These are phyloP conservation scores for Combretum micranthum DNA, from an alignment of 345 rosid species.

Conservation along the genomic window DNA sequence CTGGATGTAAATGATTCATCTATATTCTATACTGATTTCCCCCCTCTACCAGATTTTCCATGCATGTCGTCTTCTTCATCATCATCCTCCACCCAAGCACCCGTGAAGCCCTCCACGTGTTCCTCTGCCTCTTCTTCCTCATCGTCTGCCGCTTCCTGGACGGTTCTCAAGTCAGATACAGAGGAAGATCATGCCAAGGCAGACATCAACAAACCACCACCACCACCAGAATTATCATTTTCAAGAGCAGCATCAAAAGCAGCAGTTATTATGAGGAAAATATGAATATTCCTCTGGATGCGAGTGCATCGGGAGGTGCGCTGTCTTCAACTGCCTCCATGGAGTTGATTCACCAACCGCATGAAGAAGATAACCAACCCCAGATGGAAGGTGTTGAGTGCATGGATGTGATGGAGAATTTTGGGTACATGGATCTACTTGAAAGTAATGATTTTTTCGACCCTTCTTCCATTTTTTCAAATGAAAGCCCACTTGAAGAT, in stretches of 20 bases:
- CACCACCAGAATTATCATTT: background rate
- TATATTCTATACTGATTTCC: constrained; percentile 57
- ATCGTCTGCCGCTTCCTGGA: constrained; percentile 79
- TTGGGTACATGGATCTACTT: constrained; percentile 78
- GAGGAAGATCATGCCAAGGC: constrained; percentile 35
- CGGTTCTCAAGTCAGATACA: constrained; percentile 52
- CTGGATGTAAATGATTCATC: constrained; percentile 48
- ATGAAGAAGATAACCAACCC: constrained; percentile 18
- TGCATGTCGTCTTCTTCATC: constrained; percentile 99
- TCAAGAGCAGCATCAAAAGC: constrained; percentile 8
- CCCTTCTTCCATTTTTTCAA: constrained; percentile 56
- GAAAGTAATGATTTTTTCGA: constrained; percentile 67
- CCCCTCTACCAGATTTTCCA: constrained; percentile 71
- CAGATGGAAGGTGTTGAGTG: constrained; percentile 24
- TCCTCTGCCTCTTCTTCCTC: constrained; percentile 50
- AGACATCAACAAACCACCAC: constrained; percentile 9
- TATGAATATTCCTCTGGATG: constrained; percentile 7
- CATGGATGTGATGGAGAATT: constrained; percentile 72
- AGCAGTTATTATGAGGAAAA: background rate
- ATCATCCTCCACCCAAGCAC: constrained; percentile 72
- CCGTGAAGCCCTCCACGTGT: constrained; percentile 46
- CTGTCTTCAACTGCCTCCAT: constrained; percentile 74
- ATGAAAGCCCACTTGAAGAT: constrained; percentile 18
- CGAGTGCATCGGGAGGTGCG: constrained; percentile 25
- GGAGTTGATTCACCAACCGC: constrained; percentile 36